Evolutionary conservation across 2,329 filamentous ascomycete species (phyloP).

Genomic region (Paraphaeosphaeria sporulosa): DNA sequence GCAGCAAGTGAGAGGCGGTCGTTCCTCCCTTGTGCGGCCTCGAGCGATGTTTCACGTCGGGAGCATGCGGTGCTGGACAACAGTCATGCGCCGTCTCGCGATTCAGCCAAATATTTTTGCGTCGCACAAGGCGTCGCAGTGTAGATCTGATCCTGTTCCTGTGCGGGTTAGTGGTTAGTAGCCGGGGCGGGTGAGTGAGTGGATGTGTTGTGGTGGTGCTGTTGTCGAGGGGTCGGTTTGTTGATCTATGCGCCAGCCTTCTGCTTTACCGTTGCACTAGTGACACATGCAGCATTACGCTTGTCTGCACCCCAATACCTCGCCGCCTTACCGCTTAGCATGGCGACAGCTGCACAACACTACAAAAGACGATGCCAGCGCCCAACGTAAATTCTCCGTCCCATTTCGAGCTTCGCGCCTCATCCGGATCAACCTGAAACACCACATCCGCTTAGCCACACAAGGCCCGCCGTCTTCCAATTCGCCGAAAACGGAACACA

Average conservation of each 20-base stretch:
- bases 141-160: constrained; percentile 34
- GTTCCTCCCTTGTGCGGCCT: constrained; percentile 10
- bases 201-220: constrained; percentile 30
- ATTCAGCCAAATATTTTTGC: constrained; percentile 26
- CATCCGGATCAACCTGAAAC: constrained; percentile 18
- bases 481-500: constrained; percentile 4
- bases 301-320: background rate
- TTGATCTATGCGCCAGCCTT: constrained; percentile 30
- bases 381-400: background rate
- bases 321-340: background rate
- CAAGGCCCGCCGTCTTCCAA: constrained; percentile 11
- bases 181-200: constrained; percentile 21
- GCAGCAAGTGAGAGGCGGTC: constrained; percentile 9
- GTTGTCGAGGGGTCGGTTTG: constrained; percentile 26
- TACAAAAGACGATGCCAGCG: background rate
- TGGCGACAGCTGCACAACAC: background rate
- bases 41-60: constrained; percentile 36
- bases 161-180: constrained; percentile 45
- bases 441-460: background rate
- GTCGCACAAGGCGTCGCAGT: constrained; percentile 17
- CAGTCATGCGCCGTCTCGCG: constrained; percentile 35
- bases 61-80: constrained; percentile 27
- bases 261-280: constrained; percentile 20
- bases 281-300: background rate
- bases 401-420: background rate